Conservation (phyloP, 2,329 filamentous ascomycete genomes). For the Aureobasidium uvarum region DNA sequence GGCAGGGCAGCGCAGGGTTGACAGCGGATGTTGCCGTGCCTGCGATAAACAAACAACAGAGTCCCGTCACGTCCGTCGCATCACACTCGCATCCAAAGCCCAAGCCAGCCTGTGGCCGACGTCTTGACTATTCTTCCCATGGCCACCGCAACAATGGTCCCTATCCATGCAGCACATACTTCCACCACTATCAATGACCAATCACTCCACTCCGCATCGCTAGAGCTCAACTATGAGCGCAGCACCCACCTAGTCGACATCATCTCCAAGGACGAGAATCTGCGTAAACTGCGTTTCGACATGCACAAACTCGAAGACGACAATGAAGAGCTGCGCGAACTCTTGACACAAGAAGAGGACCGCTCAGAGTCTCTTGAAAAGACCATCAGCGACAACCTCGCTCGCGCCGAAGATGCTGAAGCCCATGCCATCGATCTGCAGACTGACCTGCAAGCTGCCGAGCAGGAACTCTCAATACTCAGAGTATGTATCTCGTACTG, state of each 20-base stretch:
- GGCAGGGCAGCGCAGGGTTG: not conserved
- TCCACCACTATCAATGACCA: constrained; percentile 40
- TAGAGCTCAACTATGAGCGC: constrained; percentile 70
- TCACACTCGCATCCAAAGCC: constrained; percentile 10
- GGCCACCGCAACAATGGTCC: constrained; percentile 13
- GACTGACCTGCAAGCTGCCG: constrained; percentile 52
- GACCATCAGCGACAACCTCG: constrained; percentile 50
- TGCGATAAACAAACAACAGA: constrained; percentile 15
- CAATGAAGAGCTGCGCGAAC: constrained; percentile 64
- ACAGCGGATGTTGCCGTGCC: constrained; percentile 19
- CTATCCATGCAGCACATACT: constrained; percentile 26
- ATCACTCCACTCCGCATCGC: constrained; percentile 52
- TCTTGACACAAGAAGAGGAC: constrained; percentile 60
- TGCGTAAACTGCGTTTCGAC: constrained; percentile 66
- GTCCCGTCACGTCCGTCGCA: constrained; percentile 10
- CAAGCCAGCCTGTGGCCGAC: constrained; percentile 5
- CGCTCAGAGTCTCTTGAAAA: constrained; percentile 57
- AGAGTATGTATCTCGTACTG: constrained; percentile 44
- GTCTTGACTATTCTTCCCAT: constrained; percentile 3
- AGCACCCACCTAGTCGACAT: constrained; percentile 63
- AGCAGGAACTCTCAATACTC: constrained; percentile 56
- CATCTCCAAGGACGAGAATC: constrained; percentile 71
- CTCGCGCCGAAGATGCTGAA: constrained; percentile 50
- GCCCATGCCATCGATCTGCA: constrained; percentile 47
- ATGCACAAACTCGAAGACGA: constrained; percentile 72